phyloP scores from a whole-genome alignment of 164 flowering plant species.

The Tetrastigma voinierianum region DNA sequence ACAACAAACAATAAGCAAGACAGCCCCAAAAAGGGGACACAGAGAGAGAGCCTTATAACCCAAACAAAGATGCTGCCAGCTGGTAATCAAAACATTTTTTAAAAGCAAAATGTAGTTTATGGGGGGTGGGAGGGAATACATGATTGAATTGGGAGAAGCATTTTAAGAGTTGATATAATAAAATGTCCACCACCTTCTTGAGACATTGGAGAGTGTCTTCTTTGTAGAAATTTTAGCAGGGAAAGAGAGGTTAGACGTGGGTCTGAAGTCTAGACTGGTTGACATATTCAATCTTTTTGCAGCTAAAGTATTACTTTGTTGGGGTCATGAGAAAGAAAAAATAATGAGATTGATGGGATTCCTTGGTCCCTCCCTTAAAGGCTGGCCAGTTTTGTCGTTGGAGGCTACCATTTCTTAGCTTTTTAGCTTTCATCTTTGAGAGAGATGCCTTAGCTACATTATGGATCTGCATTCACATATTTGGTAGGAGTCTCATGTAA shows the following conservation, averaged over 20 bases:
- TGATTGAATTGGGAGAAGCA: conserved; percentile 37
- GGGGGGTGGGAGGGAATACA: conserved; percentile 30
- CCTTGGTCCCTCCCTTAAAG: conserved; percentile 33
- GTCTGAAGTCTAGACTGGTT: conserved; percentile 28
- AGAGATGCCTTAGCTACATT: conserved; percentile 10
- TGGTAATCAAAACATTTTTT: conserved; percentile 27
- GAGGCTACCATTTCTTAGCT: conserved; percentile 27
- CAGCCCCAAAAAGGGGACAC: conserved; percentile 9
- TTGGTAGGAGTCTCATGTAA: no score
- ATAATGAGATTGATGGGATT: conserved; percentile 21
- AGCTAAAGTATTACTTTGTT: conserved; percentile 25
- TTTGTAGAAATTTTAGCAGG: conserved; percentile 9
- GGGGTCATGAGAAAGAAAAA: conserved; percentile 2
- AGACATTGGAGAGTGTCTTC: conserved; percentile 14
- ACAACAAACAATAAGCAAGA: background rate
- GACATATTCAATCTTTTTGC: conserved; percentile 14
- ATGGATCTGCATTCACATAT: no score
- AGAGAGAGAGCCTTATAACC: conserved; percentile 27
- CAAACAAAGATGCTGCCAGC: conserved; percentile 61
- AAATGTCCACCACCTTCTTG: conserved; percentile 12
- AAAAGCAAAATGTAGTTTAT: conserved; percentile 19
- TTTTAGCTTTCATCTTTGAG: background rate
- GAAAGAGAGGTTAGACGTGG: conserved; percentile 28
- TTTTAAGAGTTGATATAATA: conserved; percentile 6
- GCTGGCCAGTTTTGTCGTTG: conserved; percentile 62